Evolutionary conservation across 257 asterid genomes (phyloP).

Genomic region (Gardenia jasminoides): DNA sequence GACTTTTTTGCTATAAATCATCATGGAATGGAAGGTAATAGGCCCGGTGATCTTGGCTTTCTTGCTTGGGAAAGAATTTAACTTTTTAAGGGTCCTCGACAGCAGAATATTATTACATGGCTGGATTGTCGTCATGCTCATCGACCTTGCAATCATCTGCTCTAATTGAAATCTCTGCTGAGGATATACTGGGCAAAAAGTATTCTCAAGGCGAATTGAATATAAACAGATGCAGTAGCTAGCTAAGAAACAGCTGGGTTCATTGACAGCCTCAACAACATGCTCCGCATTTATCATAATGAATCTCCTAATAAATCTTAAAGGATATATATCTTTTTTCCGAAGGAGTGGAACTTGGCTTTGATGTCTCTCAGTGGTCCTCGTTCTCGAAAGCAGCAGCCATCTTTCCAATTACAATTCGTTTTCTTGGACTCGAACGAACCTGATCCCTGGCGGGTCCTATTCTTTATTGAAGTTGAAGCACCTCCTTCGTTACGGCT

Average conservation of each 20-base stretch:
- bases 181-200: background rate
- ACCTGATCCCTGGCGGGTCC: background rate
- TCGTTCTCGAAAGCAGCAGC: background rate
- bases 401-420: background rate
- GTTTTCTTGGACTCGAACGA: background rate
- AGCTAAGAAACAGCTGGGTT: background rate
- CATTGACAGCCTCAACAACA: constrained; percentile 4
- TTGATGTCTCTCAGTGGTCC: background rate
- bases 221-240: background rate
- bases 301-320: background rate
- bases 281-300: constrained; percentile 2
- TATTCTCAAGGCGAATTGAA: background rate
- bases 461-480: background rate
- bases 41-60: background rate
- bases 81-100: background rate
- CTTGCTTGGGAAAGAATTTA: background rate
- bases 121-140: background rate
- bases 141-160: background rate
- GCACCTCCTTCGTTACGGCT: too few species aligned
- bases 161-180: background rate
- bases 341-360: background rate
- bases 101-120: background rate
- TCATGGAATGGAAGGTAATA: background rate
- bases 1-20: background rate
- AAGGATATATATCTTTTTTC: background rate